Conservation (phyloP, 73 alveolate genomes). For the Tetrahymena malaccensis region DNA sequence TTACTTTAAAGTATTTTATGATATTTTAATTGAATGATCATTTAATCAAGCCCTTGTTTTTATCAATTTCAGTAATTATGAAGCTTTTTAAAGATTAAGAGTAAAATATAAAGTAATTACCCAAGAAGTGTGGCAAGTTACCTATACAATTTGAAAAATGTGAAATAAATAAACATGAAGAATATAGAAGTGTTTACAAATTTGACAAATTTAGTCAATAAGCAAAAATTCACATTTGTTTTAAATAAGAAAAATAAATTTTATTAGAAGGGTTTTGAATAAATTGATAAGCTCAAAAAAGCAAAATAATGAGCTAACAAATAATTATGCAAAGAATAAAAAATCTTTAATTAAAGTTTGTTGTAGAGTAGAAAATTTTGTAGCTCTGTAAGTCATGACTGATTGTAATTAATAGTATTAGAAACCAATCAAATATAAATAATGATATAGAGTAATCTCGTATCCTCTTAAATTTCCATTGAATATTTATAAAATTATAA, state of each 20-base stretch:
- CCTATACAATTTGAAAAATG: neutral
- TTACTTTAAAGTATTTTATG: neutral
- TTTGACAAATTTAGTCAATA: neutral
- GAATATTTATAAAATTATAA: no score
- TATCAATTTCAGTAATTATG: neutral
- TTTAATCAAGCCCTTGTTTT: neutral
- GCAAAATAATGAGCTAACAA: neutral
- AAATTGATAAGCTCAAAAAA: no score
- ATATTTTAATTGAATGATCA: neutral
- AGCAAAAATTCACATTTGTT: neutral
- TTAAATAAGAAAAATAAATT: neutral
- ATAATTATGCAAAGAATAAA: no score
- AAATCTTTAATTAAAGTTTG: neutral
- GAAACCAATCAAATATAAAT: no score
- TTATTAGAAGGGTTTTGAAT: neutral
- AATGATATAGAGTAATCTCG: neutral
- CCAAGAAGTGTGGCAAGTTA: neutral
- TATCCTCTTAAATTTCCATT: neutral
- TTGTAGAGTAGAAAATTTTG: neutral
- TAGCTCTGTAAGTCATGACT: neutral
- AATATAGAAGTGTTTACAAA: neutral
- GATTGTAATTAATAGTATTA: neutral
- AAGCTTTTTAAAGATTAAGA: neutral
- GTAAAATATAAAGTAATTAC: neutral
- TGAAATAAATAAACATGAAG: neutral